Base-by-base conservation (phyloP, 2,329 filamentous ascomycete species). In the Colletotrichum sp. region DNA sequence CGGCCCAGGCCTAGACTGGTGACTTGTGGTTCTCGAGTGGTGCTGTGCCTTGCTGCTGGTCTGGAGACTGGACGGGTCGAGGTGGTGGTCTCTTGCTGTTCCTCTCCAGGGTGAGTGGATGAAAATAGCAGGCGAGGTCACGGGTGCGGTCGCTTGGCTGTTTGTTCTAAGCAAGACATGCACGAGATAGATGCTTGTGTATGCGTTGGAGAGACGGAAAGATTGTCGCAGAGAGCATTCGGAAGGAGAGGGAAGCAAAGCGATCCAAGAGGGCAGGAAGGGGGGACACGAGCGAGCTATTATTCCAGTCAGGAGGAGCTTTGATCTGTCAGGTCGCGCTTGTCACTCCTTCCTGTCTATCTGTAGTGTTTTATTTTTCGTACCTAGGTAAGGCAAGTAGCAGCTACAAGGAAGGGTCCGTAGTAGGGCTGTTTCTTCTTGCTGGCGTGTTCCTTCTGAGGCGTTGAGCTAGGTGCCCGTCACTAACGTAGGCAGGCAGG, bases 31-130 rank as follows among this genome's bases (percentile, higher is more conserved):
- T 48, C 43, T 48, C 43, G 43, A 48, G 43, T 30, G 70, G 34
- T 66, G 68, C 61, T 43, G 72, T 71, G 62, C 55, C 71, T 62
- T 71, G 68, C 34, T 68, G 66, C 30, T 39, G 28, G 32, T 27
- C 9, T 52, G 36, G 36, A 39, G 36, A 39, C 36, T 5, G 16
- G 36, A 39, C 36, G 15, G 36, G 36, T 39, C 36, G 36, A 39
- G 36, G 36, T 39, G 36, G 36, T 39, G 36, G 36, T 18, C 36
- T 18, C 36, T 43, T 32, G 13, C 60, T 58, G 48, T 6, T 60
- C 9, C 48, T 22, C 34, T 28, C 27, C n/a, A 28, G 8, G 64
- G 16, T 28, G 55, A 28, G 13, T 61, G 71, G 27, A 60, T 34
- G 28, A 56, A 61, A 60, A 43, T 32, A 60, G 32, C 28, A 39